A percentile compares a stretch with the other conserved stretches of the same genome.
Evolutionary conservation across 164 flowering plant species (phyloP).

Genomic region (Aristolochia contorta): DNA sequence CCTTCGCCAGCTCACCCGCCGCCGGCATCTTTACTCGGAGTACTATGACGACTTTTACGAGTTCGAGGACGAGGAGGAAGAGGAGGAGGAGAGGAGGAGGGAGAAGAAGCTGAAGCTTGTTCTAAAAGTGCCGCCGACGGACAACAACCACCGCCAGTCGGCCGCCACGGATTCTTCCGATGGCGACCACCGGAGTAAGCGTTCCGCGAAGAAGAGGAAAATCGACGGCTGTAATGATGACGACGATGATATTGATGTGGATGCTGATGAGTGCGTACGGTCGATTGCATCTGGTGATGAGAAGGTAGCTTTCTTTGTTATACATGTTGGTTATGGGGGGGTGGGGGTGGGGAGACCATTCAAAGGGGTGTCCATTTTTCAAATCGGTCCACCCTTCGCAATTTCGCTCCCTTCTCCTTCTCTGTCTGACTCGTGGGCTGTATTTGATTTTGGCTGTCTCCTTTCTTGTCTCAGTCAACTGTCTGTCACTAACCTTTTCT

Average conservation of each 20-base stretch:
- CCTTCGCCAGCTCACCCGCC: constrained; percentile 5
- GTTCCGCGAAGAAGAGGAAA: constrained; percentile 34
- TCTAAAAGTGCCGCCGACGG: constrained; percentile 11
- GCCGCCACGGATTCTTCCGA: constrained; percentile 17
- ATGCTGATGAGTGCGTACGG: constrained; percentile 4
- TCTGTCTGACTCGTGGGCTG: constrained; percentile 1
- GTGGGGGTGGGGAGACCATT: neutral
- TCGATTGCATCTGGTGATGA: constrained; percentile 12
- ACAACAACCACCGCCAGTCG: constrained; percentile 1
- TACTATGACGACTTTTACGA: constrained; percentile 27
- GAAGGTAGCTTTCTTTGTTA: neutral
- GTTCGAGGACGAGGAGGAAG: constrained; percentile 21
- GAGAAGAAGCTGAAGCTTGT: constrained; percentile 69
- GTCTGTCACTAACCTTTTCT: neutral
- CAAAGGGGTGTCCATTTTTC: too few species aligned
- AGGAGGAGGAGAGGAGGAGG: constrained; percentile 28
- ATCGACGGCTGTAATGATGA: constrained; percentile 20
- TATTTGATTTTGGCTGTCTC: neutral
- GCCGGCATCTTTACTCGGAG: constrained; percentile 2
- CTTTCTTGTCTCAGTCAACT: constrained; percentile 33
- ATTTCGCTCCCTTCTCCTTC: too few species aligned
- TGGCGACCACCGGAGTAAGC: constrained; percentile 18
- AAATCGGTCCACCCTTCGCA: too few species aligned
- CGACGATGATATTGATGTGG: constrained; percentile 9
- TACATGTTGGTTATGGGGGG: neutral